These are phyloP conservation scores for Russula abietina DNA, from an alignment of 768 basidiomycete species.

Conservation along the genomic window DNA sequence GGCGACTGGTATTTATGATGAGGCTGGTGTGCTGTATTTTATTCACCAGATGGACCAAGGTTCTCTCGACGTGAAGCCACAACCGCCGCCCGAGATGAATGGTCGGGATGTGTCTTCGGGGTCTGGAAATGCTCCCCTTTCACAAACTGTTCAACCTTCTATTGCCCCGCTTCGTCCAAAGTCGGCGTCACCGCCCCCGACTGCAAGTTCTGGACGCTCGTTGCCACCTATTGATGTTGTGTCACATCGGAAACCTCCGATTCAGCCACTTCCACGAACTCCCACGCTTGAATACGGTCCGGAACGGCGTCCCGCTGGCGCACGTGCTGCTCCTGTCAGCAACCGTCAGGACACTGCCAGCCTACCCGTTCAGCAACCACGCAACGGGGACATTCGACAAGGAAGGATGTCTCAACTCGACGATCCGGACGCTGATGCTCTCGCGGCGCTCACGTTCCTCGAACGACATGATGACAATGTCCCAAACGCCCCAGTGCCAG, in stretches of 20 bases:
- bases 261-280: slow-evolving; percentile 19
- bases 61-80: slow-evolving; percentile 10
- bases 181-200: slow-evolving; percentile 3
- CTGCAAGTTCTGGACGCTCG: background rate
- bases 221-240: slow-evolving; percentile 6
- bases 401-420: slow-evolving; percentile 29
- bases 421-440: slow-evolving; percentile 59
- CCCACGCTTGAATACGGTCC: slow-evolving; percentile 21
- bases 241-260: slow-evolving; percentile 24
- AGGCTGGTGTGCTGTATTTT: slow-evolving; percentile 63
- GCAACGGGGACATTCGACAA: slow-evolving; percentile 8
- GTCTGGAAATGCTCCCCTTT: background rate
- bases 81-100: slow-evolving; percentile 29
- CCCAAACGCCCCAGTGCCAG: slow-evolving; percentile 19
- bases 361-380: slow-evolving; percentile 17
- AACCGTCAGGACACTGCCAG: slow-evolving; percentile 14
- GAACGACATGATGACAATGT: slow-evolving; percentile 42
- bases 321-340: slow-evolving; percentile 57
- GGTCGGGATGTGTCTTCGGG: slow-evolving; percentile 32
- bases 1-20: slow-evolving; percentile 39
- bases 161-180: slow-evolving; percentile 22
- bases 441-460: slow-evolving; percentile 75
- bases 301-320: slow-evolving; percentile 60
- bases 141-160: background rate
- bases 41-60: slow-evolving; percentile 51